Evolutionary conservation across 768 basidiomycete genomes (phyloP).

Genomic region (Boletus bicolor): DNA sequence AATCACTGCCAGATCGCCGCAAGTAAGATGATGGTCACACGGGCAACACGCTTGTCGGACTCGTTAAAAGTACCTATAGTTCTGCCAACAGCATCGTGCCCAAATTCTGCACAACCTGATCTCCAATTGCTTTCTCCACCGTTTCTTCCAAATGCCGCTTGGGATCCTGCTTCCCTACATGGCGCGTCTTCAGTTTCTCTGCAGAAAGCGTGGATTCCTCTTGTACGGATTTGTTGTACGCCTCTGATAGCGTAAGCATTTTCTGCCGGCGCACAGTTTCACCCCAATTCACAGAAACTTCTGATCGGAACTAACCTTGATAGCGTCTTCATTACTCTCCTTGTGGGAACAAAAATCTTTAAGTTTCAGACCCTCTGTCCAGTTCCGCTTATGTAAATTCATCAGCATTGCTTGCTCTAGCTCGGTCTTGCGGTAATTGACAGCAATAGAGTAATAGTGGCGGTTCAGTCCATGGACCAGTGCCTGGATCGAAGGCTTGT

Average conservation of each 20-base stretch:
- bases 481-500: slow-evolving; percentile 98
- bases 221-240: slow-evolving; percentile 97
- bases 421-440: slow-evolving; percentile 98
- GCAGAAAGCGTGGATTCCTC: slow-evolving; percentile 94
- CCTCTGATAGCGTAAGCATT: slow-evolving; percentile 89
- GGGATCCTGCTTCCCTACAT: slow-evolving; percentile 97
- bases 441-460: slow-evolving; percentile 97
- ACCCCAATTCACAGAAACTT: slow-evolving; percentile 17
- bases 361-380: slow-evolving; percentile 95
- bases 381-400: slow-evolving; percentile 98
- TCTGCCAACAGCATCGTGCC: slow-evolving; percentile 95
- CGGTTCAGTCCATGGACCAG: slow-evolving; percentile 96
- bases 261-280: slow-evolving; percentile 33
- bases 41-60: background rate
- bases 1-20: background rate
- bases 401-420: slow-evolving; percentile 98
- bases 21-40: slow-evolving; percentile 1
- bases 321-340: slow-evolving; percentile 84
- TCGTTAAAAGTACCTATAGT: slow-evolving; percentile 45
- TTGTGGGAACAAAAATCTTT: slow-evolving; percentile 89
- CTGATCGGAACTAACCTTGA: slow-evolving; percentile 66
- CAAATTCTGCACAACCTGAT: slow-evolving; percentile 93
- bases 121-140: slow-evolving; percentile 96
- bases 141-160: slow-evolving; percentile 97
- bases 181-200: slow-evolving; percentile 94